Evolutionary conservation across 257 asterid genomes (phyloP).

Genomic region (Primulina huaijiensis): DNA sequence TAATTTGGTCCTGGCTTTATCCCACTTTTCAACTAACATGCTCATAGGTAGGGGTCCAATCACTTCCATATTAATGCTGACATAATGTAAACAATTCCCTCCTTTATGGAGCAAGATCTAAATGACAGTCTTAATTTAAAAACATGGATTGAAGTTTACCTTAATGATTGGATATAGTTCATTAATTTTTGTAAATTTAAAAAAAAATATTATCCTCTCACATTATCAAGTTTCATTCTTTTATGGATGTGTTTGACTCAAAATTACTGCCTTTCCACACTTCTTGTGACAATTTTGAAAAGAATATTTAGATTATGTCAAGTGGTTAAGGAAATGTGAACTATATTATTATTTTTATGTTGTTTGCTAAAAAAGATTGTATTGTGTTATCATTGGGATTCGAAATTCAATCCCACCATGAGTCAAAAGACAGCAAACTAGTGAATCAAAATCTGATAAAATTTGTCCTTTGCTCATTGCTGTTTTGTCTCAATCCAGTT

Average conservation of each 20-base stretch:
- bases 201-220: too few species aligned
- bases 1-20: conserved; percentile 29
- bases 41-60: conserved; percentile 37
- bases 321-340: not conserved
- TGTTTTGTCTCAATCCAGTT: conserved; percentile 30
- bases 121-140: not conserved
- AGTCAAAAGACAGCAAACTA: conserved; percentile 25
- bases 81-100: not conserved
- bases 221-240: too few species aligned
- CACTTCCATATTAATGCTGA: conserved; percentile 31
- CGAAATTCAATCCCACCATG: not conserved
- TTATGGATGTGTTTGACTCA: not conserved
- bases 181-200: conserved; percentile 12
- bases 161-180: conserved; percentile 22
- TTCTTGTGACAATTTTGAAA: too few species aligned
- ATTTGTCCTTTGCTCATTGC: conserved; percentile 30
- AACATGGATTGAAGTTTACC: not conserved
- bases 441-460: conserved; percentile 17
- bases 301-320: not conserved
- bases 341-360: too few species aligned
- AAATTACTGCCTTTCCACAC: not conserved
- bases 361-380: not conserved
- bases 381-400: not conserved
- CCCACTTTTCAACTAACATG: conserved; percentile 32
- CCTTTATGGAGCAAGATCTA: not conserved